phyloP scores from a whole-genome alignment of 352 stramenopile genomes.

The Globisporangium heterothallicum region DNA sequence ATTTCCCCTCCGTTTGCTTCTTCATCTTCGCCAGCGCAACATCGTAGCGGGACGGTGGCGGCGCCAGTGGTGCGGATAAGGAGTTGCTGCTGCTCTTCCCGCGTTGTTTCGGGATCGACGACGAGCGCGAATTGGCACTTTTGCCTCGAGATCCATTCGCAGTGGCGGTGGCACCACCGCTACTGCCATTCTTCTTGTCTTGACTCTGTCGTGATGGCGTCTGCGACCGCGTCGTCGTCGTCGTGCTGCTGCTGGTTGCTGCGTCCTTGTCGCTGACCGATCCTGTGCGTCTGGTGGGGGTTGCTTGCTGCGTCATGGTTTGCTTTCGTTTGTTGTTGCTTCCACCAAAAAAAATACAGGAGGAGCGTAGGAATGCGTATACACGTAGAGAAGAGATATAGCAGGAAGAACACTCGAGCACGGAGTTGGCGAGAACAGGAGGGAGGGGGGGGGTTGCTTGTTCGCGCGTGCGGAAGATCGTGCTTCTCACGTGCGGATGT shows the following conservation, averaged over 20 bases:
- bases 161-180: not conserved
- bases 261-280: constrained; percentile 12
- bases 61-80: not conserved
- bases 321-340: not conserved
- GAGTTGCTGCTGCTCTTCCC: constrained; percentile 1
- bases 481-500: too few species aligned
- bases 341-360: not conserved
- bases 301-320: constrained; percentile 8
- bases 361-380: too few species aligned
- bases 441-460: too few species aligned
- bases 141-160: not conserved
- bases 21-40: constrained; percentile 29
- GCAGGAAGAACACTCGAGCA: too few species aligned
- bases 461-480: too few species aligned
- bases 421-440: too few species aligned
- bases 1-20: constrained; percentile 25
- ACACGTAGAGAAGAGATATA: too few species aligned
- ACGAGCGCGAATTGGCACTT: constrained; percentile 5
- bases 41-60: constrained; percentile 19
- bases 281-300: constrained; percentile 5
- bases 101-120: constrained; percentile 15
- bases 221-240: constrained; percentile 2
- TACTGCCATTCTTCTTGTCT: constrained; percentile 4
- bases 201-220: constrained; percentile 11
- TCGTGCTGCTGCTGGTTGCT: not conserved